Base-by-base conservation (phyloP, 2,329 filamentous ascomycete species). In the Ilyonectria mors-panacis region DNA sequence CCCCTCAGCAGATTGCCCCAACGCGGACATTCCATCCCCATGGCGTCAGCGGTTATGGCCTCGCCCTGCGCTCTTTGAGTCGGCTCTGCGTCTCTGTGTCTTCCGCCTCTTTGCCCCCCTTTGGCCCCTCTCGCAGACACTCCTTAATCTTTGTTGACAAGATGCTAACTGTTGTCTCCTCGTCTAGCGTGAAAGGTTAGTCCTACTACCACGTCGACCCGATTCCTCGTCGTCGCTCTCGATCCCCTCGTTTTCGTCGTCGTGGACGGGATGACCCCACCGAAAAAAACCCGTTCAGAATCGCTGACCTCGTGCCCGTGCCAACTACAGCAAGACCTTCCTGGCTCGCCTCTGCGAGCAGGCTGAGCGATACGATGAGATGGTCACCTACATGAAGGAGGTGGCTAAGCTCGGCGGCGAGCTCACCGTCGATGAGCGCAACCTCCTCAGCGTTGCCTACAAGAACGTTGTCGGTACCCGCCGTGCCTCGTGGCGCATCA, bases 381-480 rank as follows among this genome's bases (percentile, higher is more conserved):
- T 98, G 96, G 95, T 98, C 79, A 94, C 92, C 82, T 98, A 95
- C 89, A 98, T 98, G 96, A 98, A 98, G 94, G 94, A 98, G 92
- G 95, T 98, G 80, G 95, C 97, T 87, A 83, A 92, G 78, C 90
- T 26, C 26, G 89, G 88, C 76, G 88, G 89, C 78, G 93, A 95
- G 85, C 92, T 95, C 79, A 92, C 91, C 74, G 95, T 98, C 78
- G 96, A 98, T 84, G 96, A 99, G 92, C 94, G 96, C 85, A 98
- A 98, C 88, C 93, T 99, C 73, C 92, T 99, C 75, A 97, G 94
- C 75, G 96, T 98, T 80, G 95, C 95, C 82, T 99, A 99, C 92
- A 99, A 99, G 93, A 99, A 99, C 86, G 96, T 99, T 70, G 94
- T 99, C 80, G 95, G 96, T 80, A 97, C 96, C 82, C 93, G 95